Percentiles rank a stretch among this genome's conserved stretches.
phyloP scores from a whole-genome alignment of 2,329 filamentous ascomycete genomes.

The Pseudopithomyces chartarum region DNA sequence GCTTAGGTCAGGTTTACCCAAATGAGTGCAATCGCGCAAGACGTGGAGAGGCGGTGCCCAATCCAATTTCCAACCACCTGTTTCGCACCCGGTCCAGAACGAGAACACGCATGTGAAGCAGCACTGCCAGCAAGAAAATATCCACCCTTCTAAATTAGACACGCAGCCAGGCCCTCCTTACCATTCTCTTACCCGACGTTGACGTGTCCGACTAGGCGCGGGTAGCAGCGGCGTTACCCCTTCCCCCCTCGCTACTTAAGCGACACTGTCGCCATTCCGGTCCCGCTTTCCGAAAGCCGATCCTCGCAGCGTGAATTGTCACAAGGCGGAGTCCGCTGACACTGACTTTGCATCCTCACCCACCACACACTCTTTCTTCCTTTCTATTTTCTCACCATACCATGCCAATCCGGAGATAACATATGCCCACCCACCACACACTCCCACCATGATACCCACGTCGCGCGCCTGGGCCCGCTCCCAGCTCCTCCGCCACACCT shows the following conservation, averaged over 20 bases:
- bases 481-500: constrained; percentile 29
- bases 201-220: too few species aligned
- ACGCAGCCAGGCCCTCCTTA: too few species aligned
- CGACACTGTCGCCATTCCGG: constrained; percentile 11
- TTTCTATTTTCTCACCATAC: constrained; percentile 2
- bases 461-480: constrained; percentile 32
- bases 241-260: not conserved
- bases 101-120: too few species aligned
- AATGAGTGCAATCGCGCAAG: too few species aligned
- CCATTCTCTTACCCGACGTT: too few species aligned
- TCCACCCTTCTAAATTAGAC: too few species aligned
- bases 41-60: too few species aligned
- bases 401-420: not conserved
- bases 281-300: constrained; percentile 32
- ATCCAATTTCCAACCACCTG: too few species aligned
- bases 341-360: not conserved
- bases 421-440: constrained; percentile 16
- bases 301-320: constrained; percentile 19
- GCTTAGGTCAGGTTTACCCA: too few species aligned
- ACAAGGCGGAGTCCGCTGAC: constrained; percentile 20
- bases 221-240: not conserved
- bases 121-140: too few species aligned
- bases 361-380: constrained; percentile 7
- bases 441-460: constrained; percentile 35
- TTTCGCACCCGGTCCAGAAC: too few species aligned